A percentile compares a stretch with the other conserved stretches of the same genome.
These are phyloP conservation scores for Neonectria magnoliae DNA, from an alignment of 2,329 filamentous ascomycete species.

Conservation along the genomic window DNA sequence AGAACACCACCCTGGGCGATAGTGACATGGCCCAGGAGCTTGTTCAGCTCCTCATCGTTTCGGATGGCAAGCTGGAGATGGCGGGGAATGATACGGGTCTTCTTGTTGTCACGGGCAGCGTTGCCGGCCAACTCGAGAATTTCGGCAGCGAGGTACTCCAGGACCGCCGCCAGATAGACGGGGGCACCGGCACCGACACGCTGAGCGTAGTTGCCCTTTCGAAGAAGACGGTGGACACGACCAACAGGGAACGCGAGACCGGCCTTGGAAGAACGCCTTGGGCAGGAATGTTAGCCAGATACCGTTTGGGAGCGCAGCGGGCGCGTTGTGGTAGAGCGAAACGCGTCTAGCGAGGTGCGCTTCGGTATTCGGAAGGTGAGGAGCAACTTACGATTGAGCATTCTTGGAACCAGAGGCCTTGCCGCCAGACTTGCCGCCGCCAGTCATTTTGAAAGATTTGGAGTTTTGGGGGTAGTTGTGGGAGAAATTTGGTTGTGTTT, in stretches of 20 bases:
- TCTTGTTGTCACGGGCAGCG: constrained; percentile 99
- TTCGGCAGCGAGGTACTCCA: constrained; percentile 98
- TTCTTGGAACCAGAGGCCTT: constrained; percentile 99
- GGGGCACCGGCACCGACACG: constrained; percentile 98
- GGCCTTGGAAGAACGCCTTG: constrained; percentile 97
- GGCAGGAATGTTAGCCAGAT: constrained; percentile 26
- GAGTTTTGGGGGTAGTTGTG: constrained; percentile 32
- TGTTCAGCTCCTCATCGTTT: constrained; percentile 99
- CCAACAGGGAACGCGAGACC: constrained; percentile 98
- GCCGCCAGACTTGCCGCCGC: constrained; percentile 99
- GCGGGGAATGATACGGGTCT: constrained; percentile 99
- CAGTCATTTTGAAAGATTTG: constrained; percentile 88
- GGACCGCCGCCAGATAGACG: constrained; percentile 95
- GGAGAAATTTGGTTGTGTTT: constrained; percentile 29
- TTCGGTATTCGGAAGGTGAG: constrained; percentile 5
- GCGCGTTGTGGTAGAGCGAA: background rate
- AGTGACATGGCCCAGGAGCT: constrained; percentile 94
- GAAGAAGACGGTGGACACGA: constrained; percentile 98
- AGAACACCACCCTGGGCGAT: constrained; percentile 97
- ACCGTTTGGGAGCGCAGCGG: background rate
- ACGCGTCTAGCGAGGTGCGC: constrained; percentile 20
- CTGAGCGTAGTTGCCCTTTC: constrained; percentile 99
- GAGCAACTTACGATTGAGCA: constrained; percentile 87
- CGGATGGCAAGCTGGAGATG: constrained; percentile 99
- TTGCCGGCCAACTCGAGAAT: constrained; percentile 99